Percentiles rank a stretch among this genome's conserved stretches.
phyloP scores from a whole-genome alignment of 805 yeast genomes.

The Ogataea polymorpha region DNA sequence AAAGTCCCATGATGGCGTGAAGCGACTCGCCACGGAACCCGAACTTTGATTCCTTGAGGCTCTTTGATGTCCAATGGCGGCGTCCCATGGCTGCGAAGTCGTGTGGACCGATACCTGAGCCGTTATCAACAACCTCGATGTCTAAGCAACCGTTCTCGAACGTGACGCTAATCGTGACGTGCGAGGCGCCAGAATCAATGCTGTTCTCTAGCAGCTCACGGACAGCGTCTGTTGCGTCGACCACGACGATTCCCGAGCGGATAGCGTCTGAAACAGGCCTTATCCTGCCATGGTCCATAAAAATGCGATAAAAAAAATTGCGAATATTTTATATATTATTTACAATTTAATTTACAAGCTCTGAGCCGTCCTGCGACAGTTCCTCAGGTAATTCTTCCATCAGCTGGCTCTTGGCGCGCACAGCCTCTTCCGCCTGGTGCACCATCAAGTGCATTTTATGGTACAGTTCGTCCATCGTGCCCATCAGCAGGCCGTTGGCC shows the following conservation, averaged over 20 bases:
- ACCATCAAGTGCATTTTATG: conserved; percentile 6
- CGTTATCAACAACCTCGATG: conserved; percentile 61
- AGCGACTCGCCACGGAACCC: conserved; percentile 80
- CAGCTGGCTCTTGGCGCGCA: not conserved
- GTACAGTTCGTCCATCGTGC: conserved; percentile 25
- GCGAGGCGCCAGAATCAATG: conserved; percentile 49
- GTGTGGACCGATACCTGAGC: conserved; percentile 56
- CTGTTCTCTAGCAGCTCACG: conserved; percentile 53
- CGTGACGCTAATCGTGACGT: conserved; percentile 29
- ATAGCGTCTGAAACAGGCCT: not conserved
- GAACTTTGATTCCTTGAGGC: conserved; percentile 38
- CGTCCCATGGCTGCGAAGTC: conserved; percentile 48
- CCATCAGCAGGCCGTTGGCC: conserved; percentile 8
- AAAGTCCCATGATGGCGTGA: conserved; percentile 46
- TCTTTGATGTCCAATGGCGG: conserved; percentile 56
- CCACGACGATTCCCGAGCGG: conserved; percentile 1
- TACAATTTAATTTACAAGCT: not conserved
- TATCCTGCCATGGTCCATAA: conserved; percentile 5
- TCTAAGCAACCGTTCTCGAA: conserved; percentile 28
- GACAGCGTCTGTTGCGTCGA: conserved; percentile 34
- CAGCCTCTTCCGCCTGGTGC: conserved; percentile 1
- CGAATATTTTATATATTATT: not conserved
- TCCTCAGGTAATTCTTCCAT: conserved; percentile 1
- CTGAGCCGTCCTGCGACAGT: not conserved
- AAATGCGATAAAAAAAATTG: not conserved